Evolutionary conservation across 192 early-diverging fungal species (phyloP).

Genomic region (Coemansia sp.): DNA sequence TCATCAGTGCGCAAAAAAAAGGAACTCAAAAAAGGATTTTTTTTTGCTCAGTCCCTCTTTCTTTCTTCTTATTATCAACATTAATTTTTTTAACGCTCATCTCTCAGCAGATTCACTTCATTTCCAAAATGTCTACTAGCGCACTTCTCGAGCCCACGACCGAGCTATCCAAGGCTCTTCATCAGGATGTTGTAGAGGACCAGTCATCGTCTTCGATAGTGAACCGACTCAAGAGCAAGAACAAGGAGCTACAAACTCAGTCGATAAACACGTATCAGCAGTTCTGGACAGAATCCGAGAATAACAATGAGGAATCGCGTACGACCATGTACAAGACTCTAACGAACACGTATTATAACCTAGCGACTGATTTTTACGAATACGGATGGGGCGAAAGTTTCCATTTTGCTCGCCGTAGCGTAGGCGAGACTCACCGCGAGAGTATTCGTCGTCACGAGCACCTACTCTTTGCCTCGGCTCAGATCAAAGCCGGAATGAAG

Average conservation of each 20-base stretch:
- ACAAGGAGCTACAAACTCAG: constrained; percentile 65
- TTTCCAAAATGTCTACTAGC: constrained; percentile 22
- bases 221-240: constrained; percentile 59
- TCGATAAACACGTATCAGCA: constrained; percentile 73
- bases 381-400: constrained; percentile 89
- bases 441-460: constrained; percentile 92
- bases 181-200: constrained; percentile 45
- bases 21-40: not conserved
- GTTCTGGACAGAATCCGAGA: constrained; percentile 66
- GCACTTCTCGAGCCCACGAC: constrained; percentile 51
- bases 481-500: constrained; percentile 66
- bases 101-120: not conserved
- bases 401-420: constrained; percentile 88
- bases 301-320: constrained; percentile 68
- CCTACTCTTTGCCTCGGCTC: constrained; percentile 75
- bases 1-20: not conserved
- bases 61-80: not conserved
- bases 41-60: not conserved
- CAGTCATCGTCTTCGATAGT: constrained; percentile 45
- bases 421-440: constrained; percentile 74
- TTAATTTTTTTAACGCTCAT: not conserved
- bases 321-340: constrained; percentile 65
- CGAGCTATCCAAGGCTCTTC: constrained; percentile 53
- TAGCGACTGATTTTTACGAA: constrained; percentile 86
- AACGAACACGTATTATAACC: constrained; percentile 82